Conservation (phyloP, 371 early-diverging fungal species). For the Synchytrium microbalum region DNA sequence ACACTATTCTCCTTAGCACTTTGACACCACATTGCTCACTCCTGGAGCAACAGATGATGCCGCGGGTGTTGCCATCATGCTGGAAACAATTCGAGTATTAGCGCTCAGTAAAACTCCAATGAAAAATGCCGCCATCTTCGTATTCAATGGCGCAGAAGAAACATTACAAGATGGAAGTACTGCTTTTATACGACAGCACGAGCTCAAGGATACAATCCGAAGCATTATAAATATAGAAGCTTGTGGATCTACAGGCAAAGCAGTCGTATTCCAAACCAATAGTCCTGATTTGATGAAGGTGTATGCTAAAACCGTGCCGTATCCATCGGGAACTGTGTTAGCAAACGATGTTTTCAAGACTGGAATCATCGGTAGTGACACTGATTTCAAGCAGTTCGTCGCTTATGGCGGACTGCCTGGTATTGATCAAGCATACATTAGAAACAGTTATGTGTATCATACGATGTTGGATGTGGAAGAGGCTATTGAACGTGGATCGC, state of each 20-base stretch:
- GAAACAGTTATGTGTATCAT: slow-evolving; percentile 53
- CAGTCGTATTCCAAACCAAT: slow-evolving; percentile 70
- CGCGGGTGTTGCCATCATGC: slow-evolving; percentile 60
- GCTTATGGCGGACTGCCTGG: slow-evolving; percentile 51
- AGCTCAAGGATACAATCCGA: slow-evolving; percentile 32
- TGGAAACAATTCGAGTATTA: slow-evolving; percentile 60
- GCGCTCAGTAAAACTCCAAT: slow-evolving; percentile 37
- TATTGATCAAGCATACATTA: slow-evolving; percentile 34
- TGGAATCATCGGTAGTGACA: slow-evolving; percentile 64
- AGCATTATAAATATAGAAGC: slow-evolving; percentile 69
- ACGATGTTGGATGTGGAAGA: slow-evolving; percentile 59
- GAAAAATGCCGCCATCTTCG: slow-evolving; percentile 32
- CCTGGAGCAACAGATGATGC: slow-evolving; percentile 56
- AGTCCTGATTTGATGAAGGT: slow-evolving; percentile 62
- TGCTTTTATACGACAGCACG: slow-evolving; percentile 42
- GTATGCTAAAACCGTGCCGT: slow-evolving; percentile 55
- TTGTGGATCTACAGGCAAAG: slow-evolving; percentile 61
- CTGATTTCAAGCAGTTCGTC: slow-evolving; percentile 70
- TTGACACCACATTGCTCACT: slow-evolving; percentile 50
- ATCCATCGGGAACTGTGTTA: slow-evolving; percentile 67
- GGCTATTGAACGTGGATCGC: slow-evolving; percentile 51
- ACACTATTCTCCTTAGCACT: slow-evolving; percentile 71
- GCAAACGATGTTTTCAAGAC: slow-evolving; percentile 67
- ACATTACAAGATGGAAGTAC: slow-evolving; percentile 69
- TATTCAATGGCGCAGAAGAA: slow-evolving; percentile 79